These are phyloP conservation scores for Haematococcus lacustris DNA, from an alignment of 139 green algal species.

Conservation along the genomic window DNA sequence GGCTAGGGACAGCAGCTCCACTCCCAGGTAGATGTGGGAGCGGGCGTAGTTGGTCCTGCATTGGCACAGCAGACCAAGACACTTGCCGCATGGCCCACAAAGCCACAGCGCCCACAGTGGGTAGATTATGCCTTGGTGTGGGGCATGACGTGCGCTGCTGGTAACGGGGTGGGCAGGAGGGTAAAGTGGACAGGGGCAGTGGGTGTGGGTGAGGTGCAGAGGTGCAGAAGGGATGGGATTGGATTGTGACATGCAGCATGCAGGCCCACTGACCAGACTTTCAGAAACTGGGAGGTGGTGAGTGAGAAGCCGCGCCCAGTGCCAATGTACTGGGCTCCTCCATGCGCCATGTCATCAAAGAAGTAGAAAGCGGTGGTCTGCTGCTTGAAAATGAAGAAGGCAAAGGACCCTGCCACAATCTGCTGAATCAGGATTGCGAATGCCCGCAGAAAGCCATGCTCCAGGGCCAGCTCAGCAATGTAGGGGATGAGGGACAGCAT, in stretches of 20 bases:
- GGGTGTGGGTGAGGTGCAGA: too few relatives aligned
- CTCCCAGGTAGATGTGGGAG: slow-evolving; percentile 63
- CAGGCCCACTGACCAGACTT: slow-evolving; percentile 20
- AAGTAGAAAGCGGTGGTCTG: slow-evolving; percentile 61
- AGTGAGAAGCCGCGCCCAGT: slow-evolving; percentile 79
- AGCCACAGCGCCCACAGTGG: too few relatives aligned
- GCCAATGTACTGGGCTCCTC: slow-evolving; percentile 69
- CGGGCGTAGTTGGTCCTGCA: slow-evolving; percentile 47
- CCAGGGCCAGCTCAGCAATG: slow-evolving; percentile 54
- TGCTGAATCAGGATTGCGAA: slow-evolving; percentile 40
- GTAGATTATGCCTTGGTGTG: too few relatives aligned
- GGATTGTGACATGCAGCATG: too few relatives aligned
- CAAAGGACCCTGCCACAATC: slow-evolving; percentile 35
- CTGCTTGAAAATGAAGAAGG: slow-evolving; percentile 66
- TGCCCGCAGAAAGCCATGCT: slow-evolving; percentile 47
- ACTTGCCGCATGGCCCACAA: too few relatives aligned
- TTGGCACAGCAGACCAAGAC: too few relatives aligned
- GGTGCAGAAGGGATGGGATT: too few relatives aligned
- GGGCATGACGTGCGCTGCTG: too few relatives aligned
- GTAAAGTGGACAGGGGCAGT: too few relatives aligned
- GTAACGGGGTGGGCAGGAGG: too few relatives aligned
- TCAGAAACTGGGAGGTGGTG: slow-evolving; percentile 58
- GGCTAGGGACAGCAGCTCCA: slow-evolving; percentile 50
- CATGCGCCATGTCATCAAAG: slow-evolving; percentile 51
- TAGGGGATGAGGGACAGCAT: slow-evolving; percentile 60